Evolutionary conservation across 164 flowering plant genomes (phyloP).

Genomic region (Macadamia integrifolia): DNA sequence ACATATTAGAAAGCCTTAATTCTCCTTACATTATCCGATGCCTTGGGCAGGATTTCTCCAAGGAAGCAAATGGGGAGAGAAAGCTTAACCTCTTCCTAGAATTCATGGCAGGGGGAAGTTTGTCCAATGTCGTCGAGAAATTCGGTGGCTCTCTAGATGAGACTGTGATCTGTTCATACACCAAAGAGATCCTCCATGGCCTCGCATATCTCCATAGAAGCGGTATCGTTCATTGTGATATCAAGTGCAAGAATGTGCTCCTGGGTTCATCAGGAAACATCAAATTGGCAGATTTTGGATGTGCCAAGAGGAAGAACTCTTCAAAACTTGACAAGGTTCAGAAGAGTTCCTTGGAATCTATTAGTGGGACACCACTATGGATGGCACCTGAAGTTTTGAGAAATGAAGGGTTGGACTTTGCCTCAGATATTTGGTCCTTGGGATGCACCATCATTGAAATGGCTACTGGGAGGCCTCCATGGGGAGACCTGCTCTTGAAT

Average conservation of each 20-base stretch:
- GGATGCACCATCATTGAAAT: slow-evolving; percentile 65
- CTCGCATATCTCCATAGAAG: slow-evolving; percentile 38
- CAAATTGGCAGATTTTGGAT: slow-evolving; percentile 61
- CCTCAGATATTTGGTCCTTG: slow-evolving; percentile 59
- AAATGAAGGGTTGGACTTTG: slow-evolving; percentile 26
- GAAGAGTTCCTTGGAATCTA: slow-evolving; percentile 5
- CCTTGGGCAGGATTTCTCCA: slow-evolving; percentile 27
- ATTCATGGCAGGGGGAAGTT: slow-evolving; percentile 58
- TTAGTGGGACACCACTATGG: slow-evolving; percentile 61
- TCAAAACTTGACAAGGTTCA: not conserved
- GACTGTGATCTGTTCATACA: slow-evolving; percentile 36
- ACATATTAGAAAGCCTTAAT: slow-evolving; percentile 32
- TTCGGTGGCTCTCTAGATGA: slow-evolving; percentile 48
- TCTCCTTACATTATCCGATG: slow-evolving; percentile 42
- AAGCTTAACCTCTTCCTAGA: slow-evolving; percentile 46
- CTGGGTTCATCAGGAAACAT: slow-evolving; percentile 33
- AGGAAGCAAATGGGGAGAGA: slow-evolving; percentile 17
- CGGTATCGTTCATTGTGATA: slow-evolving; percentile 55
- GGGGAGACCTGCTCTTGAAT: slow-evolving; percentile 26
- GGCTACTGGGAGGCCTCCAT: slow-evolving; percentile 56
- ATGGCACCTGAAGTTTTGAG: slow-evolving; percentile 66
- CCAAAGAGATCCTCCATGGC: slow-evolving; percentile 42
- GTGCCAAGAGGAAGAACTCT: slow-evolving; percentile 29
- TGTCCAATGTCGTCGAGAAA: slow-evolving; percentile 33
- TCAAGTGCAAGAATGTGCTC: slow-evolving; percentile 61